Conservation (phyloP, 768 basidiomycete genomes). For the Hirschioporus abietinus region DNA sequence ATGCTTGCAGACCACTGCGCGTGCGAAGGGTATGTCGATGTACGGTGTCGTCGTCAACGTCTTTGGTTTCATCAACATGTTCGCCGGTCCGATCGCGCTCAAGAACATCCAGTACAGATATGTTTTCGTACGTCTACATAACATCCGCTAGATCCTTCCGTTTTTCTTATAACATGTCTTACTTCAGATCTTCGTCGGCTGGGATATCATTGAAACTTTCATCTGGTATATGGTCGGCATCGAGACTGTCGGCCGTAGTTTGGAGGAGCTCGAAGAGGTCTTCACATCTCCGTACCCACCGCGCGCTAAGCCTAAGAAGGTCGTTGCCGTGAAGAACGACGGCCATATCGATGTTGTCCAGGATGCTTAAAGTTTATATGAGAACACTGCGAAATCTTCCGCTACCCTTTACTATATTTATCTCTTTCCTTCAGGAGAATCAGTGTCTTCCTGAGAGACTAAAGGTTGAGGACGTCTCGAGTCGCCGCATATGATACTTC, state of each 20-base stretch:
- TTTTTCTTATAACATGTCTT: background rate
- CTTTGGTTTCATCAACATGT: slow-evolving; percentile 43
- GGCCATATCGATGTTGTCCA: slow-evolving; percentile 15
- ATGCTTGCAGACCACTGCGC: slow-evolving; percentile 48
- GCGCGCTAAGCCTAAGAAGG: slow-evolving; percentile 20
- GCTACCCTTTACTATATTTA: background rate
- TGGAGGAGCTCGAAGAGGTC: slow-evolving; percentile 30
- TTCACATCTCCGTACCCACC: slow-evolving; percentile 27
- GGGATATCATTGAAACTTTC: slow-evolving; percentile 20
- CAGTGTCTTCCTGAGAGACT: background rate
- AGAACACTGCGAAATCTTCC: background rate
- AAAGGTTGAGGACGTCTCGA: background rate
- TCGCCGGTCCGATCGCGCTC: slow-evolving; percentile 42
- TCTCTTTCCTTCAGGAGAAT: background rate
- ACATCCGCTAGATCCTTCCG: background rate
- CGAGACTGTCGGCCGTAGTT: slow-evolving; percentile 24
- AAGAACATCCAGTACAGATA: slow-evolving; percentile 30
- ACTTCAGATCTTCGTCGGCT: slow-evolving; percentile 21
- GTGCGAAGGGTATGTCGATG: slow-evolving; percentile 59
- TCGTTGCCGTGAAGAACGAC: slow-evolving; percentile 20
- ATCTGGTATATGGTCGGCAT: slow-evolving; percentile 23
- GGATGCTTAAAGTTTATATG: background rate
- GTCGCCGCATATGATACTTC: background rate
- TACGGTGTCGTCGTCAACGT: slow-evolving; percentile 28
- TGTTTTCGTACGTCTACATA: background rate